phyloP scores from a whole-genome alignment of 225 moss, liverwort and hornwort genomes.

The Pseudoscleropodium purum region DNA sequence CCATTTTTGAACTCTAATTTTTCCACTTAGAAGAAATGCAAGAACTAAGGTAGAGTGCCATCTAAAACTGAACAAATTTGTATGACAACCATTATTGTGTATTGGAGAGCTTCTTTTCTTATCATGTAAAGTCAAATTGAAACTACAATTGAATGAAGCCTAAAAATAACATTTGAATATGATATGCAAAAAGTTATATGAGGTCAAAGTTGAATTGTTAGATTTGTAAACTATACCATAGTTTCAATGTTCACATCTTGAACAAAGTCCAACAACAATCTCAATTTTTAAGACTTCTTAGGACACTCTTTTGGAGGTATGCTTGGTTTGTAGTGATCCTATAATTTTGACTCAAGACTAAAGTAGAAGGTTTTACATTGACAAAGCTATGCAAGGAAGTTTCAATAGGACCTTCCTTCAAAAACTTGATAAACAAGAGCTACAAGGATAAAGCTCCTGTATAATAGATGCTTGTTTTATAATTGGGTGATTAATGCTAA shows the following conservation, averaged over 20 bases:
- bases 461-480: not conserved
- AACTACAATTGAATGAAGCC: not conserved
- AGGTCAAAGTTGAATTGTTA: not conserved
- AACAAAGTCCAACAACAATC: not conserved
- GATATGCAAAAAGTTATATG: not conserved
- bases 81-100: not conserved
- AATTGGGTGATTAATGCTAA: not conserved
- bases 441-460: not conserved
- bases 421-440: not conserved
- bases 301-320: accelerated
- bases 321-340: not conserved
- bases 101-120: not conserved
- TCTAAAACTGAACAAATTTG: not conserved
- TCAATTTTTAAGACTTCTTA: not conserved
- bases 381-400: not conserved
- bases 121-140: not conserved
- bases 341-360: no score
- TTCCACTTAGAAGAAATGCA: no score
- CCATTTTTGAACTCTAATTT: no score
- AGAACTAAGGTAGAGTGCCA: not conserved
- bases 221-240: not conserved
- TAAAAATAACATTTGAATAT: not conserved
- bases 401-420: not conserved
- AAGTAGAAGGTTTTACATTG: not conserved
- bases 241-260: not conserved